These are phyloP conservation scores for Rhodotorula sp. DNA, from an alignment of 1,284 basidiomycete species.

Conservation along the genomic window DNA sequence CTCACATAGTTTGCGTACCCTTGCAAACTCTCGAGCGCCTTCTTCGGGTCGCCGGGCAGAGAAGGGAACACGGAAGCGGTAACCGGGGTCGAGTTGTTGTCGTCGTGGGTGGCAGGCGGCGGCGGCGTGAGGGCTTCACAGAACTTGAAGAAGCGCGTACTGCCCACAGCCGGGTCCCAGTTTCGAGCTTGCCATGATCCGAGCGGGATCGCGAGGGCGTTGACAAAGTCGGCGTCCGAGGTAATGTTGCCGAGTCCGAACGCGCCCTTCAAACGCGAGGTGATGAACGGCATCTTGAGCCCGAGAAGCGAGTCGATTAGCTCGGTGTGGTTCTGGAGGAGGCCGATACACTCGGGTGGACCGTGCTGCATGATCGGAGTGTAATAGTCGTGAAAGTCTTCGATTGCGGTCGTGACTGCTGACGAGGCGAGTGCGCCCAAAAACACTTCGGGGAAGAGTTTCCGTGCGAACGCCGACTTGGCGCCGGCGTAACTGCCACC, in stretches of 20 bases:
- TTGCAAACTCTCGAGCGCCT: conserved; percentile 16
- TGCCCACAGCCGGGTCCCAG: conserved; percentile 42
- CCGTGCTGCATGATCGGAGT: conserved; percentile 40
- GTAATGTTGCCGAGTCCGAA: conserved; percentile 42
- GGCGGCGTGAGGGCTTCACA: conserved; percentile 23
- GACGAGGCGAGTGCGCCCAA: conserved; percentile 83
- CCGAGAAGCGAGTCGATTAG: conserved; percentile 41
- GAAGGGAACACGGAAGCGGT: neutral
- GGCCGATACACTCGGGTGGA: conserved; percentile 34
- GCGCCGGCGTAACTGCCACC: conserved; percentile 86
- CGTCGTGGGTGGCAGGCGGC: neutral
- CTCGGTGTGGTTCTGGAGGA: conserved; percentile 31
- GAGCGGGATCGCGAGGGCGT: conserved; percentile 40
- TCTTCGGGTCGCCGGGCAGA: conserved; percentile 27
- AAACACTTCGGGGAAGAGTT: conserved; percentile 81
- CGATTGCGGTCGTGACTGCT: conserved; percentile 45
- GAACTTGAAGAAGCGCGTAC: conserved; percentile 33
- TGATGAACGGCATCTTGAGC: conserved; percentile 29
- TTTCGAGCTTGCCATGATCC: conserved; percentile 42
- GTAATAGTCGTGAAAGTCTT: conserved; percentile 43
- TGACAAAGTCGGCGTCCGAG: conserved; percentile 41
- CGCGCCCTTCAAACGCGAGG: conserved; percentile 32
- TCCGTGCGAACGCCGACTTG: conserved; percentile 85
- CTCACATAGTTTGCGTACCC: conserved; percentile 33
- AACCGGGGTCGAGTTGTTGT: neutral